Evolutionary conservation across 805 yeast genomes (phyloP).

Genomic region (Candida nanaspora): DNA sequence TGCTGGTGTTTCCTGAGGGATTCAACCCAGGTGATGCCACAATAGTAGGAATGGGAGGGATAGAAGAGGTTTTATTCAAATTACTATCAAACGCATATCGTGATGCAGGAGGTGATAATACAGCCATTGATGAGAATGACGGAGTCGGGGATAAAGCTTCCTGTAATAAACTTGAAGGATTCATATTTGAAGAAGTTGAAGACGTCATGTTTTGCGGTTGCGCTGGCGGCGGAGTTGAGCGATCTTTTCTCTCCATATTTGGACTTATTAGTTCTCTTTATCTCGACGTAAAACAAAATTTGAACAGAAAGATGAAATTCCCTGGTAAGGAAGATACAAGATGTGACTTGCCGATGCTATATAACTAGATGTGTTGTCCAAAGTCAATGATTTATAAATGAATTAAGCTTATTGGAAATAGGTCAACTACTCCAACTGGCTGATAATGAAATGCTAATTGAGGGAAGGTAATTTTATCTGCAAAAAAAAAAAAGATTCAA

Average conservation of each 20-base stretch:
- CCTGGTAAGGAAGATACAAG: no score
- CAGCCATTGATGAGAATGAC: conserved; percentile 25
- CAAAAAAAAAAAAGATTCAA: no score
- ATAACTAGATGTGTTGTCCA: no score
- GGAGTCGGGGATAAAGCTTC: conserved; percentile 4
- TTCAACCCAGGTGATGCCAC: conserved; percentile 8
- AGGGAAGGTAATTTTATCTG: no score
- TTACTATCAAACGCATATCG: conserved; percentile 21
- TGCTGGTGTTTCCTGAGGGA: no score
- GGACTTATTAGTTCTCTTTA: neutral
- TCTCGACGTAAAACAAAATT: neutral
- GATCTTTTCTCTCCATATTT: neutral
- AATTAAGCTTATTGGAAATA: neutral
- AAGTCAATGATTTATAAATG: neutral
- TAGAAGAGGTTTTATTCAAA: conserved; percentile 11
- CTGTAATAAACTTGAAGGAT: neutral
- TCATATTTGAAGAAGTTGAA: neutral
- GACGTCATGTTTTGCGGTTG: neutral
- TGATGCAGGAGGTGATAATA: conserved; percentile 35
- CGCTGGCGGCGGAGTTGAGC: neutral
- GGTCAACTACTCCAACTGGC: neutral
- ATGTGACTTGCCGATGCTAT: no score
- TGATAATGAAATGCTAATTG: no score
- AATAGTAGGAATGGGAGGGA: conserved; percentile 16
- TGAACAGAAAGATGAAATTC: neutral